Evolutionary conservation across 2,329 filamentous ascomycete species (phyloP).

Genomic region (Beauveria bassiana): DNA sequence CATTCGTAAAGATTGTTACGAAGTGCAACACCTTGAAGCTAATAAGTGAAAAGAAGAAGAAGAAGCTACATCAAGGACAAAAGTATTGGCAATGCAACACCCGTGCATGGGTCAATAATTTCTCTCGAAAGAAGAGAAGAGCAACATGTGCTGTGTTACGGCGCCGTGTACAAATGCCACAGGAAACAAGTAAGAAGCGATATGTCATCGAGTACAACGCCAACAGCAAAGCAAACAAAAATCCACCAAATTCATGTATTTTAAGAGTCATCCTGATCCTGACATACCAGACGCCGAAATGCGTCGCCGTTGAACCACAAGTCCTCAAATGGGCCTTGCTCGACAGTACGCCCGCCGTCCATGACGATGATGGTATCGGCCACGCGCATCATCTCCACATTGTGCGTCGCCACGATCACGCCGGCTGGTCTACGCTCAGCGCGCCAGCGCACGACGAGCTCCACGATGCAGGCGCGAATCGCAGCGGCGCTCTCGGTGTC

Average conservation of each 20-base stretch:
- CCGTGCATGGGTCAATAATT: no score
- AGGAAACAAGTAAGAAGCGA: no score
- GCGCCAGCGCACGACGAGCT: conserved; percentile 34
- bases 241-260: not conserved
- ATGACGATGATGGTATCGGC: conserved; percentile 68
- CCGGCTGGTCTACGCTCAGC: conserved; percentile 41
- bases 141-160: no score
- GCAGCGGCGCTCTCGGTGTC: conserved; percentile 60
- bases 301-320: conserved; percentile 39
- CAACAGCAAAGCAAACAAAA: not conserved
- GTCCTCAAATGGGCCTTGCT: conserved; percentile 58
- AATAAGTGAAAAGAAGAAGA: no score
- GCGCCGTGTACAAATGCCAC: no score
- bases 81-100: no score
- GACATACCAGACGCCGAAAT: conserved; percentile 41
- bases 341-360: conserved; percentile 57
- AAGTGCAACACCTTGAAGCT: no score
- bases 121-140: no score
- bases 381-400: conserved; percentile 76
- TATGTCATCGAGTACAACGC: no score
- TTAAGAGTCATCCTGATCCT: conserved; percentile 12
- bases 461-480: conserved; percentile 55
- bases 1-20: no score
- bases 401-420: conserved; percentile 77
- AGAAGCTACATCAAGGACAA: no score